These are phyloP conservation scores for Beauveria sp. DNA, from an alignment of 2,329 filamentous ascomycete species.

Conservation along the genomic window DNA sequence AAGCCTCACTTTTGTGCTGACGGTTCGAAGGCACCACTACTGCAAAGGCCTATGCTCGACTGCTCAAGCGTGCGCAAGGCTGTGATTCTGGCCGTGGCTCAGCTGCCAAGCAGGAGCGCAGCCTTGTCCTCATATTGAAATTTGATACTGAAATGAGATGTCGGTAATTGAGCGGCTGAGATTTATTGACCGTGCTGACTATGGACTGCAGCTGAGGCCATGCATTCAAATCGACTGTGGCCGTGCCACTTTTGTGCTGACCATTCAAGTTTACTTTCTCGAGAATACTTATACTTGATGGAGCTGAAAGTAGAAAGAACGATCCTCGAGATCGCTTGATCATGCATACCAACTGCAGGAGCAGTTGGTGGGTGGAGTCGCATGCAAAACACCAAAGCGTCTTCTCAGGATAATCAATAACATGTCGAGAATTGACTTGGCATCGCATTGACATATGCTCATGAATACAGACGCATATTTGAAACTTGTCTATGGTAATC, in stretches of 20 bases:
- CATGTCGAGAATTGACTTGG: neutral
- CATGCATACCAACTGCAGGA: neutral
- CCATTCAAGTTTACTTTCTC: too few species aligned
- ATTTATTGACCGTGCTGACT: neutral
- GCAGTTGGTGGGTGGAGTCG: neutral
- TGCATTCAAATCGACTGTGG: neutral
- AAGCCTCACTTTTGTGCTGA: neutral
- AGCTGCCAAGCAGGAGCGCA: neutral
- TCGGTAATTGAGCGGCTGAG: neutral
- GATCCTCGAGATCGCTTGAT: too few species aligned
- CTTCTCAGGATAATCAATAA: neutral
- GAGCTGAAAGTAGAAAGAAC: neutral
- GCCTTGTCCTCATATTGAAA: neutral
- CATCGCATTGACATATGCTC: too few species aligned
- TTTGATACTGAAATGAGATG: neutral
- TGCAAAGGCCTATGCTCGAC: too few species aligned
- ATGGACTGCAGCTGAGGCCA: neutral
- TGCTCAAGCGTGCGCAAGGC: too few species aligned
- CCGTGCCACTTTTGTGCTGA: neutral
- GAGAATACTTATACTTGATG: neutral
- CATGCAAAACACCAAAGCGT: neutral
- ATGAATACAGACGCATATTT: too few species aligned
- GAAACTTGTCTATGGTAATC: too few species aligned
- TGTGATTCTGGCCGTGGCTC: neutral
- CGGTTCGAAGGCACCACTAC: too few species aligned